Percentiles rank a stretch among this genome's conserved stretches.
Evolutionary conservation across 2,329 filamentous ascomycete genomes (phyloP).

Genomic region (Fusarium subglutinans): DNA sequence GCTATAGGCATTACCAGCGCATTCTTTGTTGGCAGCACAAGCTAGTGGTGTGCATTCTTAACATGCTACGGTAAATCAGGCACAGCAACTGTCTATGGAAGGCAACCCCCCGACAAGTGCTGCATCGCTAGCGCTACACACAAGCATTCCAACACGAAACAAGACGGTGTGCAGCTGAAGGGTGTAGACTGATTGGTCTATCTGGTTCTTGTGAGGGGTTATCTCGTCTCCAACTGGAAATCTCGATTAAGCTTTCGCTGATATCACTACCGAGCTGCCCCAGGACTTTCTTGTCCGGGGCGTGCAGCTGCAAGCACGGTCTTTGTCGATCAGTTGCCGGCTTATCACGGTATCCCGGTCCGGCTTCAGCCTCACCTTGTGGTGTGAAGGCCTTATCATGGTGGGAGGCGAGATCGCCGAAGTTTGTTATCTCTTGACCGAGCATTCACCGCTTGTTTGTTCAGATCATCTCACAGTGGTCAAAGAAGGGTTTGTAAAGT

Average conservation of each 20-base stretch:
- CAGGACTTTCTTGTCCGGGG: conserved; percentile 25
- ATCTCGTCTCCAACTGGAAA: conserved; percentile 4
- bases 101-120: conserved; percentile 13
- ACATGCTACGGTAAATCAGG: background rate
- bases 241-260: conserved; percentile 28
- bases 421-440: conserved; percentile 19
- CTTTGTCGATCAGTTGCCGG: conserved; percentile 11
- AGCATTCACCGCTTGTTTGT: conserved; percentile 15
- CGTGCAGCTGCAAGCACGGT: background rate
- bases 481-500: background rate
- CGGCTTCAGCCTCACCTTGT: conserved; percentile 14
- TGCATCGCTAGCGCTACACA: conserved; percentile 25
- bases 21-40: background rate
- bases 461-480: background rate
- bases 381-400: conserved; percentile 11
- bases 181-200: conserved; percentile 21
- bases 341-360: conserved; percentile 17
- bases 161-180: background rate
- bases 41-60: conserved; percentile 1
- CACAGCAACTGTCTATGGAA: background rate
- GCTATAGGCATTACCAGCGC: background rate
- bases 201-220: conserved; percentile 5
- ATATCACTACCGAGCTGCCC: background rate
- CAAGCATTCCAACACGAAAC: conserved; percentile 10
- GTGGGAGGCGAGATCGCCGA: background rate